Evolutionary conservation across 1,139 yeast species (phyloP).

Genomic region (Groenewaldozyma auringiensis): DNA sequence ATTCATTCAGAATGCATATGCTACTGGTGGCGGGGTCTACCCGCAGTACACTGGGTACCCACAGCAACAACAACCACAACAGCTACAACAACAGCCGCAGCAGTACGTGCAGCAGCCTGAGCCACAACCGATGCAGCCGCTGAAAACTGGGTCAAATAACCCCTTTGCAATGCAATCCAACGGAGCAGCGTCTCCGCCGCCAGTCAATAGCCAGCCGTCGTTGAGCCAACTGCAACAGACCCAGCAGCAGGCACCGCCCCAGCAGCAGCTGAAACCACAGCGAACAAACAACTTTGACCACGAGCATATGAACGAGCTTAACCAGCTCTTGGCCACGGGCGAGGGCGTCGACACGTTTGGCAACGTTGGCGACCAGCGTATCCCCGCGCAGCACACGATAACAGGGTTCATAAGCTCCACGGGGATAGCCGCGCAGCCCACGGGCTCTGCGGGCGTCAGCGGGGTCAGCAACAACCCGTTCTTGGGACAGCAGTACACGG

Average conservation of each 20-base stretch:
- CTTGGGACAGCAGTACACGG: conserved; percentile 65
- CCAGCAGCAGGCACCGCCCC: conserved; percentile 28
- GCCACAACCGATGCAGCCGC: conserved; percentile 42
- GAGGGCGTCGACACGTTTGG: conserved; percentile 96
- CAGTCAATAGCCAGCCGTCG: conserved; percentile 11
- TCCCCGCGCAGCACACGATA: conserved; percentile 89
- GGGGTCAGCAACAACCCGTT: conserved; percentile 54
- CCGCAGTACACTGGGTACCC: conserved; percentile 22
- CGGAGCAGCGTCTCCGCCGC: conserved; percentile 15
- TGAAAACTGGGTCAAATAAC: conserved; percentile 78
- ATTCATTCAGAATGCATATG: conserved; percentile 37
- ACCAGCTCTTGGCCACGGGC: conserved; percentile 72
- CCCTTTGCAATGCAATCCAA: conserved; percentile 61
- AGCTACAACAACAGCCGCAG: conserved; percentile 35
- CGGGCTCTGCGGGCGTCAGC: conserved; percentile 35
- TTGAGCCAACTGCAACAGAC: conserved; percentile 25
- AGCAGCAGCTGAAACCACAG: conserved; percentile 29
- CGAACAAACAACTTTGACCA: conserved; percentile 21
- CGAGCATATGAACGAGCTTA: conserved; percentile 46
- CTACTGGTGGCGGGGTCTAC: conserved; percentile 23
- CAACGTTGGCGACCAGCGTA: conserved; percentile 79
- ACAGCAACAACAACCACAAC: conserved; percentile 28
- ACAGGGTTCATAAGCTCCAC: conserved; percentile 80
- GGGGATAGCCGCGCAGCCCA: conserved; percentile 45
- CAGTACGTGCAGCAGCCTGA: conserved; percentile 36